These are phyloP conservation scores for Mucor racemosus DNA, from an alignment of 371 early-diverging fungal species.

Conservation along the genomic window DNA sequence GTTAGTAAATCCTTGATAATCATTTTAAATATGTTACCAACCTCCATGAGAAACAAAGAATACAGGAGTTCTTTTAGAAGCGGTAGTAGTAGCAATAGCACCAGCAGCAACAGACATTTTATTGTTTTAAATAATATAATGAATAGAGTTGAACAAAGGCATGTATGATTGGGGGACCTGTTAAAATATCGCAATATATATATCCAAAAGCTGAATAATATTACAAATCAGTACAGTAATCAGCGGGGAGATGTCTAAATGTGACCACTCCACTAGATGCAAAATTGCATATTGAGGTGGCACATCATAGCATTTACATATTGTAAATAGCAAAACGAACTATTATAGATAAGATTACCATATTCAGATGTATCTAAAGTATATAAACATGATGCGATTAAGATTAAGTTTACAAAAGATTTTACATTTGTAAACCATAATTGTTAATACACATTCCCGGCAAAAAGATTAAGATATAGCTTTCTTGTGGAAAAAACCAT, in stretches of 20 bases:
- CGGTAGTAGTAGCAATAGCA: background rate
- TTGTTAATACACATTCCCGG: too few relatives aligned
- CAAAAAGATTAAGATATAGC: too few relatives aligned
- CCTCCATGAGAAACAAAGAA: slow-evolving; percentile 54
- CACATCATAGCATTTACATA: background rate
- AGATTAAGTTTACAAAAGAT: too few relatives aligned
- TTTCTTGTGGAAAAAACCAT: too few relatives aligned
- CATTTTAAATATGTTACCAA: slow-evolving; percentile 14
- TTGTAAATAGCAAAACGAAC: too few relatives aligned
- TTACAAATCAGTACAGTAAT: slow-evolving; percentile 7
- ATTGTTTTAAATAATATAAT: background rate
- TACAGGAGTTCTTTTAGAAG: slow-evolving; percentile 32
- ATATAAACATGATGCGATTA: too few relatives aligned
- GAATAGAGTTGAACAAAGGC: background rate
- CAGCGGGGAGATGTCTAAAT: slow-evolving; percentile 5
- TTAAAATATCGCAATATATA: background rate
- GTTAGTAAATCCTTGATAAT: background rate
- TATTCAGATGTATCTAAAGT: too few relatives aligned
- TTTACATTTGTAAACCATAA: too few relatives aligned
- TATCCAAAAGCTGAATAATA: slow-evolving; percentile 1
- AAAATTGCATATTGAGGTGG: background rate
- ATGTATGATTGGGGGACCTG: background rate
- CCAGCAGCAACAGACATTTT: background rate
- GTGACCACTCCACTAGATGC: background rate
- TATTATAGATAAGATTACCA: too few relatives aligned